phyloP scores from a whole-genome alignment of 768 basidiomycete genomes.

The Mycena galopus region DNA sequence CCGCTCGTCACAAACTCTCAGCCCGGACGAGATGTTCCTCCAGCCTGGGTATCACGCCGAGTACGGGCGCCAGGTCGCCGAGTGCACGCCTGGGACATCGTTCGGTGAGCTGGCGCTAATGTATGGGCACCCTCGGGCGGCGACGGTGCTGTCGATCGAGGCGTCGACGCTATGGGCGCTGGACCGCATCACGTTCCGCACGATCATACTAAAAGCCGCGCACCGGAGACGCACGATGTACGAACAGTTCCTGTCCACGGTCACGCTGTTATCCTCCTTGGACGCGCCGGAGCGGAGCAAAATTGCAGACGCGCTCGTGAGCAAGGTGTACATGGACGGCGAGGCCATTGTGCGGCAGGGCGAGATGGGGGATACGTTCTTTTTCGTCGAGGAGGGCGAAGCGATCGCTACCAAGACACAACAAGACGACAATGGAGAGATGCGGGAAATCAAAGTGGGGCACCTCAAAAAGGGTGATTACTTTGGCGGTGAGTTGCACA shows the following conservation, averaged over 20 bases:
- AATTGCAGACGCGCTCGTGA: conserved; percentile 95
- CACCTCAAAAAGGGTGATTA: conserved; percentile 92
- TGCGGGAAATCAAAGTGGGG: conserved; percentile 79
- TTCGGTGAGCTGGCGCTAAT: conserved; percentile 98
- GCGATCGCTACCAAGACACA: conserved; percentile 88
- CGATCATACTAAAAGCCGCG: conserved; percentile 94
- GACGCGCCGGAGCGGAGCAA: conserved; percentile 93
- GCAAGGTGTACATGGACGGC: conserved; percentile 84
- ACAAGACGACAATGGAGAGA: conserved; percentile 67
- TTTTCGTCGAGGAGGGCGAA: conserved; percentile 95
- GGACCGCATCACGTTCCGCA: conserved; percentile 98
- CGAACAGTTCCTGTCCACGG: conserved; percentile 94
- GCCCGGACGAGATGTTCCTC: conserved; percentile 66
- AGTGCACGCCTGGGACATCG: conserved; percentile 86
- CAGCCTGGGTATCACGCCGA: conserved; percentile 76
- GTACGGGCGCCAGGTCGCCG: conserved; percentile 86
- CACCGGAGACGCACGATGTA: conserved; percentile 95
- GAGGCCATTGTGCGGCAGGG: conserved; percentile 92
- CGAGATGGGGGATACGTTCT: conserved; percentile 97
- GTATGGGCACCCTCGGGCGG: conserved; percentile 97
- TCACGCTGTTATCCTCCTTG: conserved; percentile 87
- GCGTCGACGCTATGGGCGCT: conserved; percentile 92
- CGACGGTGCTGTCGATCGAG: conserved; percentile 90
- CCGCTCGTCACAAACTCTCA: conserved; percentile 52
- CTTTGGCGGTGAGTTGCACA: conserved; percentile 84